Base-by-base conservation (phyloP, 306 rosid genomes). In the Rosa chinensis region DNA sequence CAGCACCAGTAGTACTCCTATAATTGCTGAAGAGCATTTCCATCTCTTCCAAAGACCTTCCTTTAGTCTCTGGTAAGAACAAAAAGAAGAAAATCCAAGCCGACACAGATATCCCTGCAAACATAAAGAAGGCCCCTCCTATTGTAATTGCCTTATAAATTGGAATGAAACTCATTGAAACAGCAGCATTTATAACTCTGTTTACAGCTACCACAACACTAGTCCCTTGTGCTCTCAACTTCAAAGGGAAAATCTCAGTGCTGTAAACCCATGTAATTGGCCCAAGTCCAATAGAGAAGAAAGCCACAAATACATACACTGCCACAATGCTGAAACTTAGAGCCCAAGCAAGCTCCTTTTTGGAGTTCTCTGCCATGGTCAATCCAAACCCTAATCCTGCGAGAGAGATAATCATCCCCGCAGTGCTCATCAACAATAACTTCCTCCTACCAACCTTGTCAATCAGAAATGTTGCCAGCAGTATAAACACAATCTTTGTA, bases 231-330 rank as follows among this genome's bases (percentile, higher is more conserved):
- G 96, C 98, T 43, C 99, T 89, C 69, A 95, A 72, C 82, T 32
- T 89, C 85, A 85, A 17, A 3, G 99, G 99, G 8, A 90, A 95
- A 18, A 92, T 90, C 92, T 95, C 99, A 0, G 96, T 74, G 39
- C 89, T 83, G 53, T 95, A 95, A 7, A 95, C 96, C 95, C 97
- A 92, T 0, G 98, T 87, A 0, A 92, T 68, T 9, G 99, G 99
- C 47, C 86, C 99, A 32, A 95, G 86, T 32, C 98, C 99, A 78
- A 85, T 63, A 0, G 88, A 86, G 70, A 87, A 92, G 77, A 92
- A 90, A 2, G 90, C 96, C 10, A 95, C 92, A 43, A 18, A 89
- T 0, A 66, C 21, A 47, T 92, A 95, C 1, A 82, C 84, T 0
- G 94, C 75, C n/a, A 50, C 64, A 6, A 95, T 90, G 78, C 96